A percentile compares a stretch with the other conserved stretches of the same genome.
These are phyloP conservation scores for Colletotrichum falcatum DNA, from an alignment of 2,329 filamentous ascomycete genomes.

Conservation along the genomic window DNA sequence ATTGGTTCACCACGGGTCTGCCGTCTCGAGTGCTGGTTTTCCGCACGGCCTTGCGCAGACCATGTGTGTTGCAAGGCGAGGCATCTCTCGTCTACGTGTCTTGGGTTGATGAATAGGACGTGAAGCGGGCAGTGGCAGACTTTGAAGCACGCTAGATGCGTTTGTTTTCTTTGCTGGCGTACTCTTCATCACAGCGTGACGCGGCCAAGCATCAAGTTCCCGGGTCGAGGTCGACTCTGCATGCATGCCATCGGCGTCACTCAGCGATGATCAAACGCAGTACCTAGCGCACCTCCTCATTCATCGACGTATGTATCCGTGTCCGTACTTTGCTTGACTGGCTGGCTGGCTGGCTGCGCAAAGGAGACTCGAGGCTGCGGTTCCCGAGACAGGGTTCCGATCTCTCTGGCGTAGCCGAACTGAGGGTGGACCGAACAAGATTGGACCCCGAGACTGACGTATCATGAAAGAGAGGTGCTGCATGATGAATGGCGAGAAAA, in stretches of 20 bases:
- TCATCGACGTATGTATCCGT: no score
- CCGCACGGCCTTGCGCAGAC: not conserved
- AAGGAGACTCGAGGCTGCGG: constrained; percentile 34
- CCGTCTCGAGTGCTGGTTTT: not conserved
- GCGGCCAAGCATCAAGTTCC: constrained; percentile 5
- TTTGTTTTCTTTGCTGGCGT: constrained; percentile 26
- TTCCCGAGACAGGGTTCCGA: constrained; percentile 32
- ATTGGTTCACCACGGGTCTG: constrained; percentile 10
- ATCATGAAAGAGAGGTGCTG: constrained; percentile 22
- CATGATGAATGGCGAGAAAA: not conserved
- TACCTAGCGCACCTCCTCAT: no score
- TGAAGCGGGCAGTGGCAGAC: constrained; percentile 26
- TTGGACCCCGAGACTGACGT: constrained; percentile 9
- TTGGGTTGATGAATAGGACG: not conserved
- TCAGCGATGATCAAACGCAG: constrained; percentile 1
- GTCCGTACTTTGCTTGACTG: no score
- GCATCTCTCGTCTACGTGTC: not conserved
- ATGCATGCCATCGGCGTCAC: constrained; percentile 35
- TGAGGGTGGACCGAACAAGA: constrained; percentile 1
- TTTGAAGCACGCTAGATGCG: constrained; percentile 25
- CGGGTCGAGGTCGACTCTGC: not conserved
- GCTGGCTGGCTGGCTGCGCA: not conserved
- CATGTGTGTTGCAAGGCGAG: not conserved
- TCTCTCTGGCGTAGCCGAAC: not conserved
- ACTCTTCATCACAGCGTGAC: not conserved